phyloP scores from a whole-genome alignment of 1,139 yeast species.

The Candida gigantensis region DNA sequence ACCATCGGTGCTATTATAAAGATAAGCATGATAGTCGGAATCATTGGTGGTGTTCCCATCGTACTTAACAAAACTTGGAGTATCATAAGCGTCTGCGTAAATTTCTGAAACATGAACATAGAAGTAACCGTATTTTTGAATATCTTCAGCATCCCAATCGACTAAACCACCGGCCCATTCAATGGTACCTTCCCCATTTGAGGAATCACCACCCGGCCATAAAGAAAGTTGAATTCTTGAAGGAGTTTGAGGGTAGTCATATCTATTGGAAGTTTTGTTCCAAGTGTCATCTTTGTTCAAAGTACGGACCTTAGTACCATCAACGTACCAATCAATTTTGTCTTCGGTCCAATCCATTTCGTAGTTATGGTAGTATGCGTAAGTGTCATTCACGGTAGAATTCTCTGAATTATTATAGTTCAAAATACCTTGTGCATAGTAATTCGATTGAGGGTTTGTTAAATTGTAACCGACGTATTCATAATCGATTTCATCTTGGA shows the following conservation, averaged over 20 bases:
- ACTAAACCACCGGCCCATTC: constrained; percentile 94
- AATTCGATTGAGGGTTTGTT: constrained; percentile 70
- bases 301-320: constrained; percentile 70
- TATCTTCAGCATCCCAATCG: constrained; percentile 79
- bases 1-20: constrained; percentile 54
- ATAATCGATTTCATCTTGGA: constrained; percentile 86
- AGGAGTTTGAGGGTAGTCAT: constrained; percentile 88
- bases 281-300: constrained; percentile 65
- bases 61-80: constrained; percentile 50
- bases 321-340: constrained; percentile 68
- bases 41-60: constrained; percentile 41
- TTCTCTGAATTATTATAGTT: constrained; percentile 63
- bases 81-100: constrained; percentile 65
- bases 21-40: constrained; percentile 47
- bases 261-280: constrained; percentile 60
- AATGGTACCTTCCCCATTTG: constrained; percentile 71
- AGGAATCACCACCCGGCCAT: constrained; percentile 88
- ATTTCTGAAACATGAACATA: constrained; percentile 65
- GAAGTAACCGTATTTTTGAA: constrained; percentile 73
- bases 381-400: constrained; percentile 52
- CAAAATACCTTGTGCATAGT: constrained; percentile 70
- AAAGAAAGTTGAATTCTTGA: constrained; percentile 67
- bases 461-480: constrained; percentile 81
- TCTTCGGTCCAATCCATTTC: constrained; percentile 85
- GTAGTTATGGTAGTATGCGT: constrained; percentile 71